Conservation (phyloP, 768 basidiomycete species). For the Mycena alexandri region DNA sequence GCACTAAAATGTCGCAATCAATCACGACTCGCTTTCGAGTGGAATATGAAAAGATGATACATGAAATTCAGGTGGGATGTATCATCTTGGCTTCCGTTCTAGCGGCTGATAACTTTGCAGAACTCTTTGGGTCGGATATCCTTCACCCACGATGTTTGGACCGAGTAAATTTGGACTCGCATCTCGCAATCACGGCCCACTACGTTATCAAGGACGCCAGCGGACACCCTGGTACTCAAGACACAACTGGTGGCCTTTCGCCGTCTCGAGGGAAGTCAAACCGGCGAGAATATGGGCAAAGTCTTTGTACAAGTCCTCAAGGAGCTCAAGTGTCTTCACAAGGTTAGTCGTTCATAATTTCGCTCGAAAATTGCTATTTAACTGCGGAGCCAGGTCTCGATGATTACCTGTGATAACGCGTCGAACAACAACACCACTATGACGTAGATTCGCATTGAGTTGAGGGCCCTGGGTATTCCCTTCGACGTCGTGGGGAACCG, state of each 20-base stretch:
- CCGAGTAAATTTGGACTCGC: conserved; percentile 24
- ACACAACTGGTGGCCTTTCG: conserved; percentile 31
- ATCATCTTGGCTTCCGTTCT: no score
- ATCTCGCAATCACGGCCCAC: conserved; percentile 36
- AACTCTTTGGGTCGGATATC: conserved; percentile 24
- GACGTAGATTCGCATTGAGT: background rate
- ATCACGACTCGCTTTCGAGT: background rate
- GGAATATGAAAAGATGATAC: background rate
- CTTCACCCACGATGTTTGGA: conserved; percentile 38
- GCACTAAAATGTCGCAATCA: background rate
- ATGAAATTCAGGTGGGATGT: background rate
- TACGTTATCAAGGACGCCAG: conserved; percentile 24
- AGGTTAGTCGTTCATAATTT: conserved; percentile 1
- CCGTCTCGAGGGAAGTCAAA: conserved; percentile 34
- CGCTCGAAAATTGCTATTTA: no score
- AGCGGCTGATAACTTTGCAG: no score
- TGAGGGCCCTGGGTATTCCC: conserved; percentile 15
- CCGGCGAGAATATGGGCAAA: conserved; percentile 27
- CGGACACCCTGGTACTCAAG: conserved; percentile 21
- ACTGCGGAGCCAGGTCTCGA: no score
- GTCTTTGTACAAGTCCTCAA: conserved; percentile 22
- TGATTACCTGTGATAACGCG: conserved; percentile 16
- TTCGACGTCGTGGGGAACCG: conserved; percentile 36
- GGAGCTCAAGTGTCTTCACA: conserved; percentile 24
- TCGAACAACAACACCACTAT: conserved; percentile 6